These are phyloP conservation scores for Gnetum montanum DNA, from an alignment of 75 land plant species.

Conservation along the genomic window DNA sequence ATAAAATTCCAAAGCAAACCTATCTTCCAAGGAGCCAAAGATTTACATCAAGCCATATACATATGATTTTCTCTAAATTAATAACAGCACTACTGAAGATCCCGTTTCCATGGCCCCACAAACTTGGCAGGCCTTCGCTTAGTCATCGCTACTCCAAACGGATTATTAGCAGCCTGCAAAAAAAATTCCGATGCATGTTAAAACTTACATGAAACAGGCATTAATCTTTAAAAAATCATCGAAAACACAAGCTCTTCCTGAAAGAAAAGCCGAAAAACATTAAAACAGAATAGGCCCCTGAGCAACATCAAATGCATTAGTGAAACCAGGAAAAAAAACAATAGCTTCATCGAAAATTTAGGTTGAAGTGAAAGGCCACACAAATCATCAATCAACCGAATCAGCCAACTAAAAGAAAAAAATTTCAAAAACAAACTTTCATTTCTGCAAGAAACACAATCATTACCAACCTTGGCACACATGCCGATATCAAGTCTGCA, in stretches of 20 bases:
- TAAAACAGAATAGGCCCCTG: not conserved
- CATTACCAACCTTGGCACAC: conserved; percentile 38
- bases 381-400: not conserved
- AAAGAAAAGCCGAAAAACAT: not conserved
- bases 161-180: conserved; percentile 31
- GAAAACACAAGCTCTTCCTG: not conserved
- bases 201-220: not conserved
- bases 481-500: conserved; percentile 32
- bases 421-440: not conserved
- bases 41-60: no score
- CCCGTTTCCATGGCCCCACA: no score
- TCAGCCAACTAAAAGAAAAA: not conserved
- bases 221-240: not conserved
- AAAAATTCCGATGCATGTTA: no score
- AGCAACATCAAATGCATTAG: conserved; percentile 29
- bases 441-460: not conserved
- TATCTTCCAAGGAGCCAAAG: no score
- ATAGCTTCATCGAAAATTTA: not conserved
- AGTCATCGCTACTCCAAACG: conserved; percentile 31
- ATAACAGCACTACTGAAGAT: no score
- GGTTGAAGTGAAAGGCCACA: not conserved
- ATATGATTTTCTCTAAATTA: no score
- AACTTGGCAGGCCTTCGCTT: conserved; percentile 29
- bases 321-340: conserved; percentile 17
- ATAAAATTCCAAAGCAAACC: no score